phyloP scores from a whole-genome alignment of 768 basidiomycete genomes.

The Pholiota microspora region DNA sequence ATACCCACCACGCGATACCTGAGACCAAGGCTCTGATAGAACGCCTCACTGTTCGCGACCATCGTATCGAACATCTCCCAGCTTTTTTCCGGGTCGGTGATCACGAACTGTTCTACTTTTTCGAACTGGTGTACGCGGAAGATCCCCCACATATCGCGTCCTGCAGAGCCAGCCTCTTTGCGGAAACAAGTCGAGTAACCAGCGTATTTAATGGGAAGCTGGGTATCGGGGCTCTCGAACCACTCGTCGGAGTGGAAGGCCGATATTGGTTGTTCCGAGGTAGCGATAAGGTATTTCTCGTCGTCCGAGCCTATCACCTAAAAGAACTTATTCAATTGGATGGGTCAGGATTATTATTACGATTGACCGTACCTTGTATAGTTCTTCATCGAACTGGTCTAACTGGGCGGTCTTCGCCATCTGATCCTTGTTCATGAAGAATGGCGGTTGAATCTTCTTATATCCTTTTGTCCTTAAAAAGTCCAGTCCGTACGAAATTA shows the following conservation, averaged over 20 bases:
- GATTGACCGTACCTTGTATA: constrained; percentile 74
- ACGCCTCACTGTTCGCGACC: constrained; percentile 86
- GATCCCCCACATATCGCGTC: constrained; percentile 99
- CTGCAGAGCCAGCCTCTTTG: constrained; percentile 97
- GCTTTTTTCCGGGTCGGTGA: constrained; percentile 92
- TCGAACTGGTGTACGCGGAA: constrained; percentile 99
- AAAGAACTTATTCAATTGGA: neutral
- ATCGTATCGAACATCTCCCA: constrained; percentile 93
- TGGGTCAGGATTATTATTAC: neutral
- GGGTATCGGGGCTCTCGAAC: constrained; percentile 90
- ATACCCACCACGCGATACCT: constrained; percentile 93
- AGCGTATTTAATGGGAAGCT: constrained; percentile 90
- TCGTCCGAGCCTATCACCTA: constrained; percentile 87
- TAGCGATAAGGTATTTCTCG: constrained; percentile 98
- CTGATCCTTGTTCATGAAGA: constrained; percentile 97
- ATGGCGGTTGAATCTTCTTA: constrained; percentile 96
- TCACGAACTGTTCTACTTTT: constrained; percentile 96
- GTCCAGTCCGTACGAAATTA: constrained; percentile 92
- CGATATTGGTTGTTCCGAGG: constrained; percentile 98
- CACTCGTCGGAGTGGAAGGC: constrained; percentile 95
- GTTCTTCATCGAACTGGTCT: constrained; percentile 96
- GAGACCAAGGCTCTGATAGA: constrained; percentile 93
- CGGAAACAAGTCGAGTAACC: constrained; percentile 97
- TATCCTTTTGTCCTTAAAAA: constrained; percentile 81
- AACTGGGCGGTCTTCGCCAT: constrained; percentile 99